Percentiles rank a stretch among this genome's conserved stretches.
Evolutionary conservation across 2,329 filamentous ascomycete species (phyloP).

Genomic region (Ramichloridium luteum): DNA sequence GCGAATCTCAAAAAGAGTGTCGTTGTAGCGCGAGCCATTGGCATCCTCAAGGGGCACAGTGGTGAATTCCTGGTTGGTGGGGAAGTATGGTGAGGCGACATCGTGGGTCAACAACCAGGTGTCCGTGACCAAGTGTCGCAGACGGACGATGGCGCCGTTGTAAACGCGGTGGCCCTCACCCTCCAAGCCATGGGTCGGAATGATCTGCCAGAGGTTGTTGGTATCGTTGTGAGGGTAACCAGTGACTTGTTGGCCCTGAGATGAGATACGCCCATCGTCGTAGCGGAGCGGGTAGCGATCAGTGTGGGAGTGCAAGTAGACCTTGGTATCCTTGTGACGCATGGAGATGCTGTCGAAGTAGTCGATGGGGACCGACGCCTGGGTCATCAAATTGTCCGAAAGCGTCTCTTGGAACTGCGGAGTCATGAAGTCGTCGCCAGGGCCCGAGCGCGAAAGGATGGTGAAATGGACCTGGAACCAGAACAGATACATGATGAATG

Average conservation of each 20-base stretch:
- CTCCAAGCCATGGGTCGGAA: slow-evolving; percentile 51
- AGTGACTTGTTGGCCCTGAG: slow-evolving; percentile 92
- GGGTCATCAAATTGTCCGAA: slow-evolving; percentile 84
- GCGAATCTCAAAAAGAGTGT: slow-evolving; percentile 85
- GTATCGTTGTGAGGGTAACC: slow-evolving; percentile 97
- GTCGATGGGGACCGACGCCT: slow-evolving; percentile 72
- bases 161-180: slow-evolving; percentile 53
- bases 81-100: slow-evolving; percentile 89
- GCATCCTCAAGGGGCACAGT: slow-evolving; percentile 63
- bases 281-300: slow-evolving; percentile 88
- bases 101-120: slow-evolving; percentile 84
- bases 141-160: slow-evolving; percentile 74
- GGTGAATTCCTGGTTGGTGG: slow-evolving; percentile 98
- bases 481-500: slow-evolving; percentile 96
- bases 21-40: slow-evolving; percentile 61
- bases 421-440: slow-evolving; percentile 97
- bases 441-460: slow-evolving; percentile 75
- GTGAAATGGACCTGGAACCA: slow-evolving; percentile 99
- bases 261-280: slow-evolving; percentile 92
- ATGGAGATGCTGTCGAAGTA: slow-evolving; percentile 84
- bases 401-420: slow-evolving; percentile 96
- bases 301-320: slow-evolving; percentile 85
- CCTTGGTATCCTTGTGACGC: slow-evolving; percentile 93
- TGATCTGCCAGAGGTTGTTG: slow-evolving; percentile 95
- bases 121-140: slow-evolving; percentile 78